phyloP scores from a whole-genome alignment of 2,329 filamentous ascomycete species.

The Sarocladium brachiariae region DNA sequence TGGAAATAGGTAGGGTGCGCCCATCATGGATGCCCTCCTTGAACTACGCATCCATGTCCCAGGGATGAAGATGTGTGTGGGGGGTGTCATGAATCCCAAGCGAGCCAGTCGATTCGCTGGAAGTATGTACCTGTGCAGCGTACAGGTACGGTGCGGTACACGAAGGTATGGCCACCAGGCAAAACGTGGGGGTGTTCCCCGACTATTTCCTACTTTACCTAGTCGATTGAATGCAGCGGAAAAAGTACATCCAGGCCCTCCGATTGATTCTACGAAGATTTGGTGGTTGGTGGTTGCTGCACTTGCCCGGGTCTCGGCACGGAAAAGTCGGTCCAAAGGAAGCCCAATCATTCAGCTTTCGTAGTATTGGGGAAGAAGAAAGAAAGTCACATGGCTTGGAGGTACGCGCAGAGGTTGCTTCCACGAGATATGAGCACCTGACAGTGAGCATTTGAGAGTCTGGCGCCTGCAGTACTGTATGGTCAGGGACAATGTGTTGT shows the following conservation, averaged over 20 bases:
- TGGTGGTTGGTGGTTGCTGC: background rate
- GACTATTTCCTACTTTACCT: background rate
- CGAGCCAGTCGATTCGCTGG: background rate
- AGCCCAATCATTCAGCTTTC: background rate
- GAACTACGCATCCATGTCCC: background rate
- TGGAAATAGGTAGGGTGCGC: background rate
- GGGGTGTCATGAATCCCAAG: background rate
- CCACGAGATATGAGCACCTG: background rate
- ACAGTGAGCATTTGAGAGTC: too few species aligned
- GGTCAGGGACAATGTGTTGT: too few species aligned
- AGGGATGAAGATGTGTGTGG: background rate
- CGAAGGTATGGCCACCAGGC: background rate
- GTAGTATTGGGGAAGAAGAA: too few species aligned
- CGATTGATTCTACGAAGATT: background rate
- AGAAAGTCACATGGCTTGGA: background rate
- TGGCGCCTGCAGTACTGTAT: too few species aligned
- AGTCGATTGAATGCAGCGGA: too few species aligned
- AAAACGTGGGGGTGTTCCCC: background rate
- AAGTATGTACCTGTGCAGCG: background rate
- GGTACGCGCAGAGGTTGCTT: background rate
- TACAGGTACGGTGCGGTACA: too few species aligned
- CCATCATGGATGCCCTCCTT: background rate
- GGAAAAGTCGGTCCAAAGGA: slow-evolving; percentile 3
- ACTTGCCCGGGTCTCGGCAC: background rate
- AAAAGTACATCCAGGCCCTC: too few species aligned